A percentile compares a stretch with the other conserved stretches of the same genome.
Evolutionary conservation across 1,284 basidiomycete genomes (phyloP).

Genomic region (Rhizoctonia solani): DNA sequence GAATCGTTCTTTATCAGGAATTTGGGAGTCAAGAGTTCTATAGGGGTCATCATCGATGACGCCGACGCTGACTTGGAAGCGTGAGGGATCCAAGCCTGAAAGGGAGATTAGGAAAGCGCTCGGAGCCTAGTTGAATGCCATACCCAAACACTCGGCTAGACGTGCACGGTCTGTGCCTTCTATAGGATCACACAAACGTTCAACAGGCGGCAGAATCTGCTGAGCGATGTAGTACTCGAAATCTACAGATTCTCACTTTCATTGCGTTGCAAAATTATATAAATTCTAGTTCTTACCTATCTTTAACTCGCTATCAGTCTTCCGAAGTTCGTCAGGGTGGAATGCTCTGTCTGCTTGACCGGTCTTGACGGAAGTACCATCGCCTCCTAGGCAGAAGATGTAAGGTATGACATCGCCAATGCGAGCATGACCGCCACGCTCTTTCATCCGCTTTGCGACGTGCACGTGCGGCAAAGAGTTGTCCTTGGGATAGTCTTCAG

Average conservation of each 20-base stretch:
- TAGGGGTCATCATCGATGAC: constrained; percentile 69
- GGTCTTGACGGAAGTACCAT: constrained; percentile 72
- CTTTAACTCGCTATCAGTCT: constrained; percentile 64
- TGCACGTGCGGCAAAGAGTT: constrained; percentile 97
- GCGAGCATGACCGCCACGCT: constrained; percentile 77
- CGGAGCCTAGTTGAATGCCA: constrained; percentile 40
- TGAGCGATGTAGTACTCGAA: constrained; percentile 91
- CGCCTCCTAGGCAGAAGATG: constrained; percentile 84
- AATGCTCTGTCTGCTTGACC: constrained; percentile 89
- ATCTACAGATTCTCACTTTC: constrained; percentile 54
- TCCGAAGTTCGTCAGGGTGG: constrained; percentile 91
- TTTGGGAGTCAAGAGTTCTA: constrained; percentile 84
- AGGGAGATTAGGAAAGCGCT: neutral
- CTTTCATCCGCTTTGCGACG: constrained; percentile 91
- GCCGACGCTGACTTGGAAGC: constrained; percentile 57
- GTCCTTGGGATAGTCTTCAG: constrained; percentile 94
- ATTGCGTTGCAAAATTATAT: neutral
- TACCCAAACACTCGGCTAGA: constrained; percentile 92
- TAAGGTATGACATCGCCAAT: constrained; percentile 96
- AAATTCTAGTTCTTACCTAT: constrained; percentile 60
- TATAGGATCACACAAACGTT: constrained; percentile 94
- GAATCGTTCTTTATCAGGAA: constrained; percentile 88
- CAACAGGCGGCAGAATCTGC: constrained; percentile 93
- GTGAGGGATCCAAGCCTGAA: constrained; percentile 80
- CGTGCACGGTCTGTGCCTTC: constrained; percentile 92